Percentiles rank a stretch among this genome's conserved stretches.
Conservation (phyloP, 805 yeast species). For the Jamesozyma jinghongensis region DNA sequence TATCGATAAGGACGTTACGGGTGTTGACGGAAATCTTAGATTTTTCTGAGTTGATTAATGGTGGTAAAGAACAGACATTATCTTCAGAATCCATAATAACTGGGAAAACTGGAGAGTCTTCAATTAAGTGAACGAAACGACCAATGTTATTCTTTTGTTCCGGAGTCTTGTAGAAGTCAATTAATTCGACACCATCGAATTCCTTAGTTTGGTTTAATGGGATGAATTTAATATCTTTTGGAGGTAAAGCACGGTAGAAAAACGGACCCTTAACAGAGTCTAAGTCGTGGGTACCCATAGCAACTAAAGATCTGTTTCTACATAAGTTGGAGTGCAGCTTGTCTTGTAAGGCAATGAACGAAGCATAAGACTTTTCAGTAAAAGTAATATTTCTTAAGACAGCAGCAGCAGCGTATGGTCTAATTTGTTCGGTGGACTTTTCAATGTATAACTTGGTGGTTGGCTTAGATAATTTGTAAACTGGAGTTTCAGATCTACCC, state of each 20-base stretch:
- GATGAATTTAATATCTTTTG: constrained; percentile 62
- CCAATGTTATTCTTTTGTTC: constrained; percentile 85
- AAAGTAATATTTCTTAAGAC: constrained; percentile 75
- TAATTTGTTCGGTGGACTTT: constrained; percentile 58
- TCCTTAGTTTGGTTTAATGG: constrained; percentile 65
- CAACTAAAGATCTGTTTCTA: constrained; percentile 94
- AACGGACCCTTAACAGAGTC: constrained; percentile 76
- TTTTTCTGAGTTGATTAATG: constrained; percentile 87
- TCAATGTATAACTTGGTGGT: constrained; percentile 67
- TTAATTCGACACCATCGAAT: constrained; percentile 66
- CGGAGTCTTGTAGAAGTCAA: constrained; percentile 64
- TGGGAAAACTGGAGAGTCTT: constrained; percentile 83
- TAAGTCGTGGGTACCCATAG: constrained; percentile 96
- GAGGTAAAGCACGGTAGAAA: constrained; percentile 76
- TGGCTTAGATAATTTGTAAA: constrained; percentile 52
- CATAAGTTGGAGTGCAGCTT: constrained; percentile 91
- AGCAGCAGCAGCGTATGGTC: constrained; percentile 97
- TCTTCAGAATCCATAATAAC: constrained; percentile 72
- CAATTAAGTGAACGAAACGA: constrained; percentile 78
- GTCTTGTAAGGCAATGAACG: constrained; percentile 93
- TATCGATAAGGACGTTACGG: constrained; percentile 80
- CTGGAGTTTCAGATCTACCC: constrained; percentile 59
- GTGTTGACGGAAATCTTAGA: constrained; percentile 83
- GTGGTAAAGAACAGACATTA: constrained; percentile 87
- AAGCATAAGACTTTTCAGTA: constrained; percentile 78